Evolutionary conservation across 2,329 filamentous ascomycete genomes (phyloP).

Genomic region (Gnomoniopsis smithogilvyi): DNA sequence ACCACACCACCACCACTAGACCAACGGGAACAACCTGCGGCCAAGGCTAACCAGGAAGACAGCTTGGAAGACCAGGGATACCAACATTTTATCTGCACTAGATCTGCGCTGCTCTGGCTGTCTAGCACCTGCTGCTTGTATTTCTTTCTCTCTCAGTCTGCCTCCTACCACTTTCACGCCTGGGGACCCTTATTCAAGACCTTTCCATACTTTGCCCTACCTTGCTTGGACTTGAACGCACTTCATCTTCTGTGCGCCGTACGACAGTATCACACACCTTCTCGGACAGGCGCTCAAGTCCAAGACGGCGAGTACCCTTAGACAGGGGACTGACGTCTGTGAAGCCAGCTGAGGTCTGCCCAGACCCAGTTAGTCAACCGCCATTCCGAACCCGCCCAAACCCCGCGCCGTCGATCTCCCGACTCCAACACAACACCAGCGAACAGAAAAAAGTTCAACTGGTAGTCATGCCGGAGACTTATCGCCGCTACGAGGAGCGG

Average conservation of each 20-base stretch:
- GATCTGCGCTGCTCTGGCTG: background rate
- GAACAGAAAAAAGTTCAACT: background rate
- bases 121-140: background rate
- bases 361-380: background rate
- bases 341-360: background rate
- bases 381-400: background rate
- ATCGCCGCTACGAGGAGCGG: conserved; percentile 40
- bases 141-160: background rate
- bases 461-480: conserved; percentile 24
- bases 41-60: background rate
- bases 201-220: background rate
- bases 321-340: conserved; percentile 6
- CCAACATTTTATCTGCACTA: background rate
- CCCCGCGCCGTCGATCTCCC: background rate
- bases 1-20: conserved; percentile 6
- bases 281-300: background rate
- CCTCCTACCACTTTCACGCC: background rate
- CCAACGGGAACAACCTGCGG: background rate
- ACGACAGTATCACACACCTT: background rate
- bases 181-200: background rate
- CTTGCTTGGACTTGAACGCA: background rate
- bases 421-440: background rate
- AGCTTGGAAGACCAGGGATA: background rate
- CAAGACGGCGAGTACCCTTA: background rate
- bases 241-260: background rate